Evolutionary conservation across 179 eudicot species (phyloP), one percentile per base, ranked within the genome.

Genomic region (Patellifolia procumbens): DNA sequence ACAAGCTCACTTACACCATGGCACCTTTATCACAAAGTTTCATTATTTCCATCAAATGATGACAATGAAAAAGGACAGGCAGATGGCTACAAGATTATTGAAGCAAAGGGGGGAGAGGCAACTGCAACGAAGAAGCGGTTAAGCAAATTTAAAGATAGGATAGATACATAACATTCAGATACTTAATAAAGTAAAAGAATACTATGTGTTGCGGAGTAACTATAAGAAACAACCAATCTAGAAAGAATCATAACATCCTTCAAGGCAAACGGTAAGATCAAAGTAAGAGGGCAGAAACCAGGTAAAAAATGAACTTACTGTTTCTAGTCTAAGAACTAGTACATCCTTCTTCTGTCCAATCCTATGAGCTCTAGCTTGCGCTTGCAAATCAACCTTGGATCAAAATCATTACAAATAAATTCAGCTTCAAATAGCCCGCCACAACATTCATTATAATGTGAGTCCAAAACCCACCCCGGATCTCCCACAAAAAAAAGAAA

Each of bases 321-420:
- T 96, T 87, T 96, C 99, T 61, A 96, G 86, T 43, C 99, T 97
- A 77, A 96, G 98, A 84, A 96, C 99, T 80, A 96, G 98, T 76
- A 96, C 99, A 53, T 96, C 99, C 81, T 91, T 96, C 89, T 96
- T 96, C 83, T 96, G 99, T 56, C 99, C 99, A 83, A 96, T 93
- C 88, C 99, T 91, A 80, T 96, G 99, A 67, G 99, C 99, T 85
- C 99, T 91, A 68, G 99, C 99, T 85, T 96, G 99, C 39, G 99
- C 99, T 90, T 96, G 99, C 81, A 96, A 91, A 85, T 96, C 99
- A 84, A 96, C 99, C 99, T 95, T 79, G 83, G 29, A 80, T 62
- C 64, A 81, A 17, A 45, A 75, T 48, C 24, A 78, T 12, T 48
- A 68, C 20, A 76, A 70, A 65, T 39, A 42, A 43, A 72, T 22